phyloP scores from a whole-genome alignment of 2,329 filamentous ascomycete species.

The Epichloe amarillans region DNA sequence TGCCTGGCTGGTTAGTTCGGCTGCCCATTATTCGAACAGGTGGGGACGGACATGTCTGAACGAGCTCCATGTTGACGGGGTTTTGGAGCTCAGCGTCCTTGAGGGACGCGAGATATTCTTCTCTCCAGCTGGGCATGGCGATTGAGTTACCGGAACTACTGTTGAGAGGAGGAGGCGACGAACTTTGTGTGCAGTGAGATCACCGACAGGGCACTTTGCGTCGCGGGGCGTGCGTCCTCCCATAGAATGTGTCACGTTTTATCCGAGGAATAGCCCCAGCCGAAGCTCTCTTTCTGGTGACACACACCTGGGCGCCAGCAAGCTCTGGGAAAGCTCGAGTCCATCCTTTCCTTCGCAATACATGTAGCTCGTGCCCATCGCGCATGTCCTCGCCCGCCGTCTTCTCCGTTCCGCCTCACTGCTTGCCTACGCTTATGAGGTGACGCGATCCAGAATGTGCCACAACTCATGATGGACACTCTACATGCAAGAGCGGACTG shows the following conservation, averaged over 20 bases:
- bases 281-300: too few species aligned
- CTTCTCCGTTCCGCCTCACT: not conserved
- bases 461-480: conserved; percentile 34
- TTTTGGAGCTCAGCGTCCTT: conserved; percentile 57
- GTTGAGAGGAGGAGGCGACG: not conserved
- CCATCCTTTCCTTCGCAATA: not conserved
- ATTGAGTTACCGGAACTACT: not conserved
- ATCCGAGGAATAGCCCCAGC: conserved; percentile 20
- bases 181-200: not conserved
- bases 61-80: conserved; percentile 49
- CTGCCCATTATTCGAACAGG: not conserved
- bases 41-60: conserved; percentile 60
- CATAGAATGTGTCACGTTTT: conserved; percentile 4
- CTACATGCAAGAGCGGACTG: conserved; percentile 70
- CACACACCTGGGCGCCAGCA: too few species aligned
- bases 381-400: not conserved
- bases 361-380: not conserved
- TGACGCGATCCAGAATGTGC: conserved; percentile 4
- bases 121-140: conserved; percentile 56
- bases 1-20: conserved; percentile 19
- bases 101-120: conserved; percentile 67
- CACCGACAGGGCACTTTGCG: not conserved
- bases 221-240: too few species aligned
- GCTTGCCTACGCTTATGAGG: not conserved
- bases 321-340: not conserved